These are phyloP conservation scores for Colletotrichum cereale DNA, from an alignment of 2,329 filamentous ascomycete genomes.

Conservation along the genomic window DNA sequence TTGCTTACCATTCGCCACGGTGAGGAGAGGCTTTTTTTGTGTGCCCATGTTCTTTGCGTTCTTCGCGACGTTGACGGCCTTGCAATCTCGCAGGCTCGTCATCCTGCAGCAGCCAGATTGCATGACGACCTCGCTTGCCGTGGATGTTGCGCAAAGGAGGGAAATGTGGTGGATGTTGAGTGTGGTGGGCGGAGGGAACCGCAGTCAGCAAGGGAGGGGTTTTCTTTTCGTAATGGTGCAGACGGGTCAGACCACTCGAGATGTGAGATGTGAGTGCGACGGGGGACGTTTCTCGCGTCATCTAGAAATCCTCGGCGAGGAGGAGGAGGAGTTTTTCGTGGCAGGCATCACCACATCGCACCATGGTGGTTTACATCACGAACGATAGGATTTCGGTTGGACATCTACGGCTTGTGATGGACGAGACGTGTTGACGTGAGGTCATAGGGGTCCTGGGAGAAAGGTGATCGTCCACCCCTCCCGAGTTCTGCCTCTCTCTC, in stretches of 20 bases:
- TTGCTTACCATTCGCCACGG: conserved; percentile 21
- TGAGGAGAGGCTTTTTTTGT: neutral
- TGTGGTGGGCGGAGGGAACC: conserved; percentile 4
- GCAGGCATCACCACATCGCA: conserved; percentile 4
- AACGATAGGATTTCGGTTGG: neutral
- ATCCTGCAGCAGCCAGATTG: conserved; percentile 6
- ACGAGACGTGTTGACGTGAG: conserved; percentile 18
- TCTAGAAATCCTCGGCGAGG: neutral
- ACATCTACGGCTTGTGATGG: neutral
- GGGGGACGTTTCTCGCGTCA: neutral
- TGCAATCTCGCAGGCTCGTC: neutral
- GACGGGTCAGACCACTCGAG: conserved; percentile 13
- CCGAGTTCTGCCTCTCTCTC: neutral
- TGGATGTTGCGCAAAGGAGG: neutral
- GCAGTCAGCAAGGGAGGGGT: neutral
- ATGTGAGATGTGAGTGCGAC: conserved; percentile 31
- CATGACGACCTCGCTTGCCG: neutral
- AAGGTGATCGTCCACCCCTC: conserved; percentile 13
- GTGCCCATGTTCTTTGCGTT: too few relatives aligned
- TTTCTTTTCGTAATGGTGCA: conserved; percentile 38
- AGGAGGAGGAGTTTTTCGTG: neutral
- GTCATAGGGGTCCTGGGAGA: conserved; percentile 36
- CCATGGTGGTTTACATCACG: neutral
- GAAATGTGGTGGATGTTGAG: neutral
- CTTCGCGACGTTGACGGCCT: neutral